Evolutionary conservation across 768 basidiomycete genomes (phyloP).

Genomic region (Mycena alexandri): DNA sequence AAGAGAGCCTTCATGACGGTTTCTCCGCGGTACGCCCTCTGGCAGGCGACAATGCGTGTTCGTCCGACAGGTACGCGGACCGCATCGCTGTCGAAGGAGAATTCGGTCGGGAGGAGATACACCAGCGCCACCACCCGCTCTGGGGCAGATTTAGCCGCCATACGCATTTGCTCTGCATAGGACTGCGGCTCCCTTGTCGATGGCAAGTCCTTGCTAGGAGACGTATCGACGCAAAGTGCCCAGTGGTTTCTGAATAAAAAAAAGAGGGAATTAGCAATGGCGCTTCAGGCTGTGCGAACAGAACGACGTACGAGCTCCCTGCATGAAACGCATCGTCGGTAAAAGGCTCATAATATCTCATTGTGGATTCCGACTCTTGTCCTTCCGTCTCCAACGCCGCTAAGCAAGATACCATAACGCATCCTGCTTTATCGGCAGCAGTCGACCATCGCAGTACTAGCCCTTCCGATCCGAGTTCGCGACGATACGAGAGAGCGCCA

Average conservation of each 20-base stretch:
- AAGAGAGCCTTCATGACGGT: slow-evolving; percentile 20
- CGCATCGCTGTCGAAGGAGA: slow-evolving; percentile 14
- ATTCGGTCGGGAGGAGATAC: slow-evolving; percentile 6
- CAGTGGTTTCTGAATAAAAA: slow-evolving; percentile 2
- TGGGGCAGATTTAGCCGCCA: slow-evolving; percentile 1
- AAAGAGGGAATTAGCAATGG: neutral
- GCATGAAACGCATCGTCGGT: slow-evolving; percentile 15
- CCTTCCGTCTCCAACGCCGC: slow-evolving; percentile 11
- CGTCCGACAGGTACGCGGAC: slow-evolving; percentile 10
- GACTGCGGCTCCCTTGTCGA: neutral
- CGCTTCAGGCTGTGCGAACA: neutral
- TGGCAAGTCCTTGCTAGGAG: neutral
- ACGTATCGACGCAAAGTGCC: slow-evolving; percentile 18
- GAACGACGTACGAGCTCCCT: slow-evolving; percentile 15
- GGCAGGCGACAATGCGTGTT: slow-evolving; percentile 15
- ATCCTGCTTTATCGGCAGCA: slow-evolving; percentile 14
- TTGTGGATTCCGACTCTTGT: neutral
- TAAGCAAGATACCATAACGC: slow-evolving; percentile 9
- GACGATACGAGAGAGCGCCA: slow-evolving; percentile 11
- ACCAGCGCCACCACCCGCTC: slow-evolving; percentile 14
- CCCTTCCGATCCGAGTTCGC: neutral
- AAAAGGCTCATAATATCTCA: slow-evolving; percentile 15
- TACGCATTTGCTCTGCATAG: slow-evolving; percentile 6
- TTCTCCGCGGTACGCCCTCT: neutral
- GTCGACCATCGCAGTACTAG: slow-evolving; percentile 22